Conservation (phyloP, 768 basidiomycete genomes). For the Lentinula sp. region DNA sequence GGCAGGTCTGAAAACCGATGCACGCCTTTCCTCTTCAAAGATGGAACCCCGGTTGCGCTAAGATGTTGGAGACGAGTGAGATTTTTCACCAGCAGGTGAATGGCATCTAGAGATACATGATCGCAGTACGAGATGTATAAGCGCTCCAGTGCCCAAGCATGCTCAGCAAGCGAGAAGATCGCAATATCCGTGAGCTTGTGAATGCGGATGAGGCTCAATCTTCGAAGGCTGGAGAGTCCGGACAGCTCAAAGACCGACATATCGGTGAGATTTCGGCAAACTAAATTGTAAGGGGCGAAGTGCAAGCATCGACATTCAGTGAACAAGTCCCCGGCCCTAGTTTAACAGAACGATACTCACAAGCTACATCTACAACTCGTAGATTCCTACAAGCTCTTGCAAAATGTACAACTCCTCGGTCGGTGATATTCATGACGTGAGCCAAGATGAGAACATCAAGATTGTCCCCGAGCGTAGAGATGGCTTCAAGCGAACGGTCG, state of each 20-base stretch:
- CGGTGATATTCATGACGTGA: conserved; percentile 77
- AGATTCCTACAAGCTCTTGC: conserved; percentile 68
- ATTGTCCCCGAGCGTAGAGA: conserved; percentile 67
- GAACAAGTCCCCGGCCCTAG: not conserved
- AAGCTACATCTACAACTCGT: conserved; percentile 80
- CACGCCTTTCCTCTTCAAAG: conserved; percentile 64
- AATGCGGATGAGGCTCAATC: conserved; percentile 77
- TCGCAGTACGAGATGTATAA: conserved; percentile 87
- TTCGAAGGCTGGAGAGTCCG: conserved; percentile 58
- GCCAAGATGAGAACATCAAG: conserved; percentile 78
- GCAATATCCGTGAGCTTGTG: conserved; percentile 82
- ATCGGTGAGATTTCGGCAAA: conserved; percentile 81
- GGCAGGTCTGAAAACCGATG: conserved; percentile 71
- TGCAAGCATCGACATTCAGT: not conserved
- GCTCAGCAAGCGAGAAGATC: conserved; percentile 71
- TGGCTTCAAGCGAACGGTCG: conserved; percentile 59
- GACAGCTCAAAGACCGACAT: conserved; percentile 79
- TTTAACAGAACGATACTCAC: conserved; percentile 39
- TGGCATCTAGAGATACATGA: conserved; percentile 67
- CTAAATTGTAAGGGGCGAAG: conserved; percentile 28
- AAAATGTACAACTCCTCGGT: conserved; percentile 61
- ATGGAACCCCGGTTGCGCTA: conserved; percentile 72
- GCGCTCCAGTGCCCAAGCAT: conserved; percentile 63
- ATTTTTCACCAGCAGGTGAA: conserved; percentile 62
- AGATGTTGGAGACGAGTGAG: conserved; percentile 64